These are phyloP conservation scores for Brasilioporus rufonigricans DNA, from an alignment of 768 basidiomycete genomes.

Conservation along the genomic window DNA sequence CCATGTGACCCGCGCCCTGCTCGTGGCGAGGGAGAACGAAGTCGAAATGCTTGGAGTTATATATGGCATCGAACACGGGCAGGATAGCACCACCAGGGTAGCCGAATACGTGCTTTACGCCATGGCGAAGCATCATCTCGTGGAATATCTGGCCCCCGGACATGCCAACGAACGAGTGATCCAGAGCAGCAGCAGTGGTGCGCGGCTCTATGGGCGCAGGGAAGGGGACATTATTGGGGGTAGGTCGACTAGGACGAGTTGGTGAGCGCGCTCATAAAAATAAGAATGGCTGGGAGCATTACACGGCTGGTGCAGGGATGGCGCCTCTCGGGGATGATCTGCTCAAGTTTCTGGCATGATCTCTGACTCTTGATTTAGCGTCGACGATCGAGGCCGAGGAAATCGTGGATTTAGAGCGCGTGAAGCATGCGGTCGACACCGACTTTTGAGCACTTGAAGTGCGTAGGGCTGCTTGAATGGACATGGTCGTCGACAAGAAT, in stretches of 20 bases:
- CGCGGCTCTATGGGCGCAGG: slow-evolving; percentile 35
- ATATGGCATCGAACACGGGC: slow-evolving; percentile 99
- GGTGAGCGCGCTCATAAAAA: slow-evolving; percentile 32
- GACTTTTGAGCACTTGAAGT: slow-evolving; percentile 39
- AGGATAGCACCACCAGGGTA: slow-evolving; percentile 98
- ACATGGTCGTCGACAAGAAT: slow-evolving; percentile 35
- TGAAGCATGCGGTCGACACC: slow-evolving; percentile 33
- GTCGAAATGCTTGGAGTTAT: slow-evolving; percentile 92
- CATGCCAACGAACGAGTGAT: slow-evolving; percentile 88
- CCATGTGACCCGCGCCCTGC: slow-evolving; percentile 99
- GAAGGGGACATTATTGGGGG: slow-evolving; percentile 37
- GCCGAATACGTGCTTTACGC: slow-evolving; percentile 94
- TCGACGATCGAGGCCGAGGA: slow-evolving; percentile 61
- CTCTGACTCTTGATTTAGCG: slow-evolving; percentile 76
- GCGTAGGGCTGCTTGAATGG: slow-evolving; percentile 43
- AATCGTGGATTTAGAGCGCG: slow-evolving; percentile 51
- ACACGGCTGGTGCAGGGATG: slow-evolving; percentile 61
- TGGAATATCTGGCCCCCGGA: slow-evolving; percentile 98
- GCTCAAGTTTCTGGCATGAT: slow-evolving; percentile 74
- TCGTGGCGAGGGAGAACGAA: slow-evolving; percentile 96
- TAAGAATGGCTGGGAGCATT: slow-evolving; percentile 25
- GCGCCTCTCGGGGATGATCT: slow-evolving; percentile 62
- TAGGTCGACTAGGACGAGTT: slow-evolving; percentile 51
- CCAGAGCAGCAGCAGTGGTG: slow-evolving; percentile 53
- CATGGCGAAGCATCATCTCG: slow-evolving; percentile 99